Evolutionary conservation across 2,329 filamentous ascomycete genomes (phyloP).

Genomic region (Aspergillus novoparasiticus): DNA sequence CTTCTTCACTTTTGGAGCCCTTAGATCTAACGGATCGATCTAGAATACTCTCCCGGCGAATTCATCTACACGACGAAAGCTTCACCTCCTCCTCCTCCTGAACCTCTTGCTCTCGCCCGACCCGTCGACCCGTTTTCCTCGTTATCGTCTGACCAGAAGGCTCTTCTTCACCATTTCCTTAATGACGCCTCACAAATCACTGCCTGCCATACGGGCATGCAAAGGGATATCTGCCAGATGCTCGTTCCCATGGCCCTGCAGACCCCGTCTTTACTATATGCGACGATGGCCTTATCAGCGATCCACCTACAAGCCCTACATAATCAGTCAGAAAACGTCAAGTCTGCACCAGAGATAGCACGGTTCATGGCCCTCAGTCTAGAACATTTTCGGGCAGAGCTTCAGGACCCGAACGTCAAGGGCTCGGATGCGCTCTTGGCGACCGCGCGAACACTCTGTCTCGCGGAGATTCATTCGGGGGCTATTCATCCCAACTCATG

Average conservation of each 20-base stretch:
- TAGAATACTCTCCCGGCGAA: constrained; percentile 44
- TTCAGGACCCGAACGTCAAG: constrained; percentile 36
- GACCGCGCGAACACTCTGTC: constrained; percentile 46
- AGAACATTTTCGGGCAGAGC: constrained; percentile 43
- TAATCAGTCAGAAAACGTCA: constrained; percentile 39
- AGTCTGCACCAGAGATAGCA: constrained; percentile 41
- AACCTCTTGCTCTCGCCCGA: constrained; percentile 29
- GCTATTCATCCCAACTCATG: constrained; percentile 44
- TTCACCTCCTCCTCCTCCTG: constrained; percentile 17
- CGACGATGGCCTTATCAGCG: constrained; percentile 46
- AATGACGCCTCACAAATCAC: constrained; percentile 46
- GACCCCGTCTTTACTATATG: constrained; percentile 46
- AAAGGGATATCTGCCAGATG: constrained; percentile 45
- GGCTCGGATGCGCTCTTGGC: constrained; percentile 41
- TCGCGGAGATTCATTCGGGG: constrained; percentile 47
- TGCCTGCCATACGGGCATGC: constrained; percentile 44
- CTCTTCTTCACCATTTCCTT: constrained; percentile 45
- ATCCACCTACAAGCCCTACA: constrained; percentile 44
- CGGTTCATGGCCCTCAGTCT: constrained; percentile 44
- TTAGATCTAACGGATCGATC: neutral
- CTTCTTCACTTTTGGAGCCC: neutral
- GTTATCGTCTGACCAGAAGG: constrained; percentile 38
- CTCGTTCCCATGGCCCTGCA: constrained; percentile 49
- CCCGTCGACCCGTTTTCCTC: constrained; percentile 42
- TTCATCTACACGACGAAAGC: constrained; percentile 42